Evolutionary conservation across 768 basidiomycete species (phyloP).

Genomic region (Boletus eberwhitei): DNA sequence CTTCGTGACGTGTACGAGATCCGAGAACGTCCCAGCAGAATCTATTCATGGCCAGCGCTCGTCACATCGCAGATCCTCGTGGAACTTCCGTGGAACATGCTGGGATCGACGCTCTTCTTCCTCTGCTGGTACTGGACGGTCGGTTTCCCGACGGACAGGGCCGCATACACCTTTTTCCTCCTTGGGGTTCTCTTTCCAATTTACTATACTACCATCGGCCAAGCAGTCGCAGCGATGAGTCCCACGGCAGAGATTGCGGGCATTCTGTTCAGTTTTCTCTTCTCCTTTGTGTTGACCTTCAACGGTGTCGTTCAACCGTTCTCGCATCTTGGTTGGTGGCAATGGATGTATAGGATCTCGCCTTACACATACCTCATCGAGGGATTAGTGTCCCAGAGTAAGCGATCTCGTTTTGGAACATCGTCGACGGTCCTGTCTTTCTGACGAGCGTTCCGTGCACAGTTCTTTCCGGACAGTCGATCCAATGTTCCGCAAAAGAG

Average conservation of each 20-base stretch:
- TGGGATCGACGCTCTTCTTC: slow-evolving; percentile 57
- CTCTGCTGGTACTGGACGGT: slow-evolving; percentile 72
- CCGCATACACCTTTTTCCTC: slow-evolving; percentile 58
- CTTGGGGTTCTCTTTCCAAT: slow-evolving; percentile 52
- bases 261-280: slow-evolving; percentile 54
- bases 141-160: slow-evolving; percentile 51
- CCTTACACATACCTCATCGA: slow-evolving; percentile 59
- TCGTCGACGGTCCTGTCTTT: not conserved
- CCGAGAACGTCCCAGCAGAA: slow-evolving; percentile 60
- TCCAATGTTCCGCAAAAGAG: slow-evolving; percentile 61
- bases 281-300: slow-evolving; percentile 64
- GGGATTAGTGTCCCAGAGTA: slow-evolving; percentile 45
- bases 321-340: slow-evolving; percentile 61
- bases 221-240: slow-evolving; percentile 59
- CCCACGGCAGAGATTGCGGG: slow-evolving; percentile 59
- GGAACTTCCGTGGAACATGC: slow-evolving; percentile 60
- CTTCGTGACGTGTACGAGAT: slow-evolving; percentile 63
- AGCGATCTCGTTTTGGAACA: slow-evolving; percentile 7
- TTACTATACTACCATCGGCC: slow-evolving; percentile 61
- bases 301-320: slow-evolving; percentile 70
- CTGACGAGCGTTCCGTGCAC: not conserved
- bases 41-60: slow-evolving; percentile 64
- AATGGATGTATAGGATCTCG: slow-evolving; percentile 62
- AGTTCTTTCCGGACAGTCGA: slow-evolving; percentile 46
- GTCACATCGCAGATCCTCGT: slow-evolving; percentile 52